These are phyloP conservation scores for Volvariella surrecta DNA, from an alignment of 1,284 basidiomycete species.

Conservation along the genomic window DNA sequence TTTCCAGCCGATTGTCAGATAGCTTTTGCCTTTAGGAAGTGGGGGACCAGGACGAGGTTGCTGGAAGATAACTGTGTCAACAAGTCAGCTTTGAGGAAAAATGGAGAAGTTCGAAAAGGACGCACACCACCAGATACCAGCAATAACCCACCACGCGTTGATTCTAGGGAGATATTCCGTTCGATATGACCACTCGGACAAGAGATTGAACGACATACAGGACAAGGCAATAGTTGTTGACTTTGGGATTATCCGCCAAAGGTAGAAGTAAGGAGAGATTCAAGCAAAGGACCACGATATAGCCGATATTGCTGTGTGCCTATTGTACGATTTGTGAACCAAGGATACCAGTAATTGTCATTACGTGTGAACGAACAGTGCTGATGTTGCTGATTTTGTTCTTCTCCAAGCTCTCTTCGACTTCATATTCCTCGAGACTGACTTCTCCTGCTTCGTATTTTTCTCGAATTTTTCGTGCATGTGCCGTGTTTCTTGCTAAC, in stretches of 20 bases:
- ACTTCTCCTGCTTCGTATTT: slow-evolving; percentile 55
- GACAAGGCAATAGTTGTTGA: slow-evolving; percentile 66
- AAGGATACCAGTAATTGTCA: no score
- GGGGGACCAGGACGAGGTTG: slow-evolving; percentile 66
- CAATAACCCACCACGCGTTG: slow-evolving; percentile 68
- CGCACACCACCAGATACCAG: slow-evolving; percentile 79
- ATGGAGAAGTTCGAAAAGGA: slow-evolving; percentile 6
- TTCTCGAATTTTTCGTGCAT: slow-evolving; percentile 49
- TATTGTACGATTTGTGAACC: slow-evolving; percentile 21
- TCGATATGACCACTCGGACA: background rate
- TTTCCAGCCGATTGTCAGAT: slow-evolving; percentile 75
- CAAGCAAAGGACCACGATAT: slow-evolving; percentile 55
- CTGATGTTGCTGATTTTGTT: slow-evolving; percentile 78
- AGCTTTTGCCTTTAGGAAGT: slow-evolving; percentile 63
- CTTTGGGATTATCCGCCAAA: slow-evolving; percentile 49
- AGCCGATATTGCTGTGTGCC: slow-evolving; percentile 74
- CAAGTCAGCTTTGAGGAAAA: background rate
- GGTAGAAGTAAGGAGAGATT: slow-evolving; percentile 73
- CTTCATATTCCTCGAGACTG: slow-evolving; percentile 57
- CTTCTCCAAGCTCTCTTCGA: slow-evolving; percentile 48
- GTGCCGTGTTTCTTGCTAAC: slow-evolving; percentile 71
- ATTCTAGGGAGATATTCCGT: slow-evolving; percentile 29
- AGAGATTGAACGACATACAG: slow-evolving; percentile 31
- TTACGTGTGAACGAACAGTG: slow-evolving; percentile 55
- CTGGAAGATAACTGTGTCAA: slow-evolving; percentile 58